These are phyloP conservation scores for Magnolia kwangsiensis DNA, from an alignment of 164 flowering plant species.

Conservation along the genomic window DNA sequence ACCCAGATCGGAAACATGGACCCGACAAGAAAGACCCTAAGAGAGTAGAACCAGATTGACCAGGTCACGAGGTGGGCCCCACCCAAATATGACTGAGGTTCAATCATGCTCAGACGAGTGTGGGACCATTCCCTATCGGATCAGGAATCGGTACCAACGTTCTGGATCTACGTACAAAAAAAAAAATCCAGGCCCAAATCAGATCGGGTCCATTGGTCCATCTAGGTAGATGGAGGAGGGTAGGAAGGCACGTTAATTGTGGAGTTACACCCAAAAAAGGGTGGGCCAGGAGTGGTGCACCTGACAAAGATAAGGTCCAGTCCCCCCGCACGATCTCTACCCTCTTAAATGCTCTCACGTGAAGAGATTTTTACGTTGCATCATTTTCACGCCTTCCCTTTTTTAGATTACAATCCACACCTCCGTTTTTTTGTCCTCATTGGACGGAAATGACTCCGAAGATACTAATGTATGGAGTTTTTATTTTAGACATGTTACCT, in stretches of 20 bases:
- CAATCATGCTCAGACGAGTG: too few relatives aligned
- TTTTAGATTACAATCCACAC: neutral
- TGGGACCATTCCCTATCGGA: too few relatives aligned
- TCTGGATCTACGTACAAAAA: too few relatives aligned
- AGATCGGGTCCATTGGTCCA: neutral
- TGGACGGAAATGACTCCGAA: neutral
- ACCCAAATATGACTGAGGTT: too few relatives aligned
- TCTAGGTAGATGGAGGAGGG: neutral
- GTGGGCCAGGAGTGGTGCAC: neutral
- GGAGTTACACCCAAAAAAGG: neutral
- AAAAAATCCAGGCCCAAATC: too few relatives aligned
- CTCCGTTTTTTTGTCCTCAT: neutral
- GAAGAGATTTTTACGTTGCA: neutral
- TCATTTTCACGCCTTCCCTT: neutral
- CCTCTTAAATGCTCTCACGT: constrained; percentile 1
- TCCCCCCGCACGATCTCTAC: constrained; percentile 5
- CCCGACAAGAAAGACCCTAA: too few relatives aligned
- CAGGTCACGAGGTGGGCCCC: too few relatives aligned
- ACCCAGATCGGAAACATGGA: too few relatives aligned
- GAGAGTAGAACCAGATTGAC: too few relatives aligned
- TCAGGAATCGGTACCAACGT: too few relatives aligned
- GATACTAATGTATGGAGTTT: neutral
- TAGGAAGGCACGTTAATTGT: neutral
- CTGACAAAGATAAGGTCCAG: neutral
- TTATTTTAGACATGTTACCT: too few relatives aligned